These are phyloP conservation scores for Cladobotryum mycophilum DNA, from an alignment of 2,329 filamentous ascomycete species.

Conservation along the genomic window DNA sequence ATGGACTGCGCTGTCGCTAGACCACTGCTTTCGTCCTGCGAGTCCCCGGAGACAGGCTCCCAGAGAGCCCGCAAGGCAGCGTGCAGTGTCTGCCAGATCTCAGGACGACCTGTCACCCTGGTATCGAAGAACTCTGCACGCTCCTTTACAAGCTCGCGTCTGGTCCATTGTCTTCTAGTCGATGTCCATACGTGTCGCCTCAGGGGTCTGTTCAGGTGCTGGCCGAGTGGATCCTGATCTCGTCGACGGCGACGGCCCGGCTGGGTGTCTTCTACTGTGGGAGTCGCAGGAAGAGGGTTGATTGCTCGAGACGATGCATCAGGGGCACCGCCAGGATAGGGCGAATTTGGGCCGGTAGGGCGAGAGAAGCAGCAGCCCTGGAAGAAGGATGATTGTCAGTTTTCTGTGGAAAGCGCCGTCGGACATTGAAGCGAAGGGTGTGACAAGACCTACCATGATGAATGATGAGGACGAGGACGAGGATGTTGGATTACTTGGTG, in stretches of 20 bases:
- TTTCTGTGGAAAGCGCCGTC: background rate
- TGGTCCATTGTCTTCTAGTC: conserved; percentile 61
- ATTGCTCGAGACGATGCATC: conserved; percentile 49
- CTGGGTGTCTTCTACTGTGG: conserved; percentile 19
- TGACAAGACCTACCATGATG: conserved; percentile 1
- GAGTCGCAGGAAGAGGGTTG: conserved; percentile 35
- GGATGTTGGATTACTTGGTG: background rate
- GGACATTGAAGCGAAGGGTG: background rate
- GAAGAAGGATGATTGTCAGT: conserved; percentile 14
- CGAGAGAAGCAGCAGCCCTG: conserved; percentile 56
- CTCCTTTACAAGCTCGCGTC: conserved; percentile 60
- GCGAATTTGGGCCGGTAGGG: conserved; percentile 45
- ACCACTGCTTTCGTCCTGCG: conserved; percentile 30
- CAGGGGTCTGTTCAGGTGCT: conserved; percentile 66
- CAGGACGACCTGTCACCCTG: conserved; percentile 65
- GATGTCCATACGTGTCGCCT: conserved; percentile 60
- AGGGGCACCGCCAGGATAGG: conserved; percentile 43
- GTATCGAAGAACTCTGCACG: conserved; percentile 87
- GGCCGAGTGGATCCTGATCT: conserved; percentile 41
- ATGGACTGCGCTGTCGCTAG: conserved; percentile 71
- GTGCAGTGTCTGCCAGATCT: conserved; percentile 74
- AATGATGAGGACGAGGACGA: background rate
- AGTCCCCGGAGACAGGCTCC: conserved; percentile 39
- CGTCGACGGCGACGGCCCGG: conserved; percentile 28
- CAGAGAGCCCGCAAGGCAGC: conserved; percentile 64